phyloP scores from a whole-genome alignment of 1,284 basidiomycete species.

The Paramarasmius palmivorus region DNA sequence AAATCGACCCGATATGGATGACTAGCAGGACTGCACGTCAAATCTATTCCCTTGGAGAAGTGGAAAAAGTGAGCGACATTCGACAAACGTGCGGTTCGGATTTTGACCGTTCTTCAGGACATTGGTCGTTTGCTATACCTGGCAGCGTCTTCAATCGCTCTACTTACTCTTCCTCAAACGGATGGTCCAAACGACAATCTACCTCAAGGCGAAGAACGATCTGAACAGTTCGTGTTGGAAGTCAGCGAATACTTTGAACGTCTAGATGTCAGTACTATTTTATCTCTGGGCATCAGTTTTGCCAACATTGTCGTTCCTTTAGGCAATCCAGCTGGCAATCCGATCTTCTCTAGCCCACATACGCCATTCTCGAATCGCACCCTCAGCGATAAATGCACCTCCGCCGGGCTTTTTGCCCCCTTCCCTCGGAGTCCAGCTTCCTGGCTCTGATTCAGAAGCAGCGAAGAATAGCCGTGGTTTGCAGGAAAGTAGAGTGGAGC shows the following conservation, averaged over 20 bases:
- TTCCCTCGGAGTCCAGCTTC: constrained; percentile 74
- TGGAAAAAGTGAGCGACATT: constrained; percentile 69
- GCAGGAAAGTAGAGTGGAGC: constrained; percentile 73
- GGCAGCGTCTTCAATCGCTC: constrained; percentile 73
- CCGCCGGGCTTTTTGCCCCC: constrained; percentile 70
- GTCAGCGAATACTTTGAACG: constrained; percentile 82
- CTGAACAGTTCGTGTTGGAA: constrained; percentile 80
- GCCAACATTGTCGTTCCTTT: constrained; percentile 9
- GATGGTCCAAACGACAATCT: constrained; percentile 63
- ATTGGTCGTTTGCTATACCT: constrained; percentile 71
- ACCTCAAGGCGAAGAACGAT: constrained; percentile 78
- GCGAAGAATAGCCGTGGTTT: constrained; percentile 55
- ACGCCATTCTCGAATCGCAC: constrained; percentile 78
- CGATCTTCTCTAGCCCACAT: constrained; percentile 79
- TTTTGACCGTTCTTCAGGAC: constrained; percentile 52
- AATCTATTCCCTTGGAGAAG: constrained; percentile 77
- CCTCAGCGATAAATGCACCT: constrained; percentile 78
- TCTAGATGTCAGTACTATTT: constrained; percentile 58
- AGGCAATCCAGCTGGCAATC: constrained; percentile 74
- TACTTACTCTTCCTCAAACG: constrained; percentile 77
- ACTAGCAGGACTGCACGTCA: constrained; percentile 78
- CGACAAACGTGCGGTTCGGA: not conserved
- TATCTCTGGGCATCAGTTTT: constrained; percentile 5
- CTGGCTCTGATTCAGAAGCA: constrained; percentile 32
- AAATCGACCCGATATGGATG: constrained; percentile 76